These are phyloP conservation scores for Trichophyton benhamiae DNA, from an alignment of 2,329 filamentous ascomycete species.

Conservation along the genomic window DNA sequence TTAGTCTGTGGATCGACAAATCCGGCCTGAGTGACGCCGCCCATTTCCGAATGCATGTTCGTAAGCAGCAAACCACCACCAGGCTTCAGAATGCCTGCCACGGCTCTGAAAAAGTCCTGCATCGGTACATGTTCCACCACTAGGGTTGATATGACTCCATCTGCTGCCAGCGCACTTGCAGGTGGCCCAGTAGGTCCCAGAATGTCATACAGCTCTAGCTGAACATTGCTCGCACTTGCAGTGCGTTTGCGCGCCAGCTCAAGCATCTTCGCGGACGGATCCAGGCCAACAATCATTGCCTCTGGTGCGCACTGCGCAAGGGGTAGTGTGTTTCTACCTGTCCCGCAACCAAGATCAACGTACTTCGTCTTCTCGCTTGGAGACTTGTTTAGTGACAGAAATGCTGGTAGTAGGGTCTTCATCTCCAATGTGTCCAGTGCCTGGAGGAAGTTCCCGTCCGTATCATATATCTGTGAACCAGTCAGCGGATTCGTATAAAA, in stretches of 20 bases:
- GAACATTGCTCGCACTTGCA: conserved; percentile 7
- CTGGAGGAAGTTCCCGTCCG: conserved; percentile 55
- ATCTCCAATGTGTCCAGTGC: conserved; percentile 49
- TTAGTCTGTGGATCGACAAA: conserved; percentile 44
- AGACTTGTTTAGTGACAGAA: conserved; percentile 28
- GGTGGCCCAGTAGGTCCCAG: conserved; percentile 19
- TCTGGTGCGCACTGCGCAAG: conserved; percentile 22
- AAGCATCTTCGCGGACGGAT: conserved; percentile 48
- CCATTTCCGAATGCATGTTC: conserved; percentile 59
- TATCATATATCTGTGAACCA: conserved; percentile 43
- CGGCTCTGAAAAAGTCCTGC: conserved; percentile 44
- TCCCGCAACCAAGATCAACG: conserved; percentile 55
- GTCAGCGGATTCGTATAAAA: neutral
- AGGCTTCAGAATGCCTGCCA: conserved; percentile 32
- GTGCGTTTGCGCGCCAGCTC: conserved; percentile 37
- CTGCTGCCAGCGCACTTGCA: conserved; percentile 19
- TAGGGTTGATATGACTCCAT: conserved; percentile 47
- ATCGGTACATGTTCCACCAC: conserved; percentile 53
- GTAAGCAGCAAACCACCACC: conserved; percentile 47
- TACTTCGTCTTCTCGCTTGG: conserved; percentile 23
- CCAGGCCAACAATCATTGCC: conserved; percentile 40
- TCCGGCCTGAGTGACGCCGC: conserved; percentile 46
- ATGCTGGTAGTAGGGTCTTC: conserved; percentile 37
- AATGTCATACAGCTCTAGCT: conserved; percentile 29
- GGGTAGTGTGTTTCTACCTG: conserved; percentile 49